Base-by-base conservation (phyloP, 176 grass and related monocot genomes). In the Themeda triandra region DNA sequence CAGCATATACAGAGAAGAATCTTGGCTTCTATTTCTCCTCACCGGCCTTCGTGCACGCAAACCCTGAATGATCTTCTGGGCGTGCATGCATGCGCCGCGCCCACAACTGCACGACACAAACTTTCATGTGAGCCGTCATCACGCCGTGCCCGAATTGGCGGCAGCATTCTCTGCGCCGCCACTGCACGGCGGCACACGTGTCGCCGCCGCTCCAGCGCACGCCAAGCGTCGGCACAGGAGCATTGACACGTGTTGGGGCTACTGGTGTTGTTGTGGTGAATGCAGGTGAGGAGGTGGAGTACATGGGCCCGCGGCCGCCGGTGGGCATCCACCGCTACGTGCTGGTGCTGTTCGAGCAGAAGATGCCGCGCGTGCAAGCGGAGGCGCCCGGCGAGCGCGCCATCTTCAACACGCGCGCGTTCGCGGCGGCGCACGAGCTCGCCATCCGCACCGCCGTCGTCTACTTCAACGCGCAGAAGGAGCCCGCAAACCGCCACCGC, bases 401-500 rank as follows among this genome's bases (percentile, higher is more conserved):
- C 40, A 75, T 88, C 84, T 97, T 97, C 88, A 92, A 75, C 90
- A 92, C 92, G 1, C 86, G 95, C 7, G 63, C 46, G 3, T 97
- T 94, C 86, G 90, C 92, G 13, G 81, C 67, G 53, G 46, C 33
- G 75, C 81, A 94, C 32, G 71, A 88, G 29, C 90, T 97, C 49
- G 90, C 92, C 63, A 86, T 97, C 66, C 94, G 91, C 53, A 80
- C 84, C 73, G 91, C 94, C 69, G 94, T 86, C 78, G 89, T 92
- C 87, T 93, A 97, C 89, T 93, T 93, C 91, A 97, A 97, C 73
- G 85, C 87, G 12, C 94, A 97, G 84, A 97, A 84, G 82, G 94
- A 97, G 83, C 91, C 94, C 3, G 83, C 64, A 8, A 86, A 36
- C 60, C 89, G 86, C 65, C 88, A 89, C n/a, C 94, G 90, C 25